Evolutionary conservation across 371 early-diverging fungal genomes (phyloP), one percentile per base, ranked within the genome.

Genomic region (Umbelopsis sp.): DNA sequence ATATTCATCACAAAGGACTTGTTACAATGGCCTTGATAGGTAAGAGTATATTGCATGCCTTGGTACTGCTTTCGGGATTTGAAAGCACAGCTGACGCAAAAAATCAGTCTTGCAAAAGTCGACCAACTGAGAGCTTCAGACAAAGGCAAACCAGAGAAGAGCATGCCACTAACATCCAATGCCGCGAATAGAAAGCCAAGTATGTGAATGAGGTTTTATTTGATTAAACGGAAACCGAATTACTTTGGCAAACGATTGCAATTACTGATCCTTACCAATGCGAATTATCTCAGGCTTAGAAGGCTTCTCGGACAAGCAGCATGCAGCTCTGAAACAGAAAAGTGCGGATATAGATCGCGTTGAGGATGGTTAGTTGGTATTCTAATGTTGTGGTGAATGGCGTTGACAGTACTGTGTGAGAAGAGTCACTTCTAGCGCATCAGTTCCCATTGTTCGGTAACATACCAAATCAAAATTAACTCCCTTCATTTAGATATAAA

Each of bases 281-380:
- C 14, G 4, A 35, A 57, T 8, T 35, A 24, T 18, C 35, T 20
- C 14, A 57, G 57, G 57, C 35, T 8, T 72, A 75, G 83, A 80
- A 32, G 72, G 70, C 53, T 75, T 80, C 48, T 74, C 76, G 18
- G 83, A 80, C 67, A 81, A 83, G 52, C 83, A 83, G 29, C 81
- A 83, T 63, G 66, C 63, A 29, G 73, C 74, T 50, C 65, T 83
- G 22, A 68, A 71, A 65, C 71, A 72, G 63, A 83, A 80, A 67
- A 75, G 68, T 48, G 71, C 67, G 8, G 76, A 79, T 66, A 83
- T 83, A 44, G 83, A 83, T 50, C 69, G 74, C 2, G 52, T 83
- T 9, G 76, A 79, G 64, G 69, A 77, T 70, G 79, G 83, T 83
- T 72, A 51, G 63, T 10, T 7, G 1, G 7, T 7, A 41, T 41